These are phyloP conservation scores for Microsporum ferrugineum DNA, from an alignment of 2,329 filamentous ascomycete species.

Conservation along the genomic window DNA sequence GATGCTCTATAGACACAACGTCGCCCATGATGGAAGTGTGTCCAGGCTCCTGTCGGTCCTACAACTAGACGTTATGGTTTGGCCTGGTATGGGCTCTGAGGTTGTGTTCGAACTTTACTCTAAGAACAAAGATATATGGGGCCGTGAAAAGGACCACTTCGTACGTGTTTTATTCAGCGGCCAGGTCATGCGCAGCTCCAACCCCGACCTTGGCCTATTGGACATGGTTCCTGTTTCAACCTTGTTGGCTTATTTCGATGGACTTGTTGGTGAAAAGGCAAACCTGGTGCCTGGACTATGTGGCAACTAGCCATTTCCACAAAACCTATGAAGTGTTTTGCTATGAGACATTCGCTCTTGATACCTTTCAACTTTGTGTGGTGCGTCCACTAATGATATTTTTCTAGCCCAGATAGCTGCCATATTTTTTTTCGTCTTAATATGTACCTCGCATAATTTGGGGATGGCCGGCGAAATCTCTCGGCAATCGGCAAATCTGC, in stretches of 20 bases:
- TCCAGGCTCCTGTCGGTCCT: constrained; percentile 56
- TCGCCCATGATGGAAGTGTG: constrained; percentile 68
- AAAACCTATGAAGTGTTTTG: not conserved
- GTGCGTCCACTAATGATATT: no score
- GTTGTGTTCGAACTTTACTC: constrained; percentile 64
- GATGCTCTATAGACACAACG: constrained; percentile 58
- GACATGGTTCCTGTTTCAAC: constrained; percentile 59
- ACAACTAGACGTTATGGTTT: constrained; percentile 65
- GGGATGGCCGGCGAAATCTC: not conserved
- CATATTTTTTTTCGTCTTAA: no score
- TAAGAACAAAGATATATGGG: constrained; percentile 26
- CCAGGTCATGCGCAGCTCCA: constrained; percentile 53
- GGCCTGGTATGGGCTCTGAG: constrained; percentile 74
- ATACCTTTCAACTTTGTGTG: not conserved
- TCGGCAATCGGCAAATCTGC: not conserved
- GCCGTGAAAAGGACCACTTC: constrained; percentile 32
- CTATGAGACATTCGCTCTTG: not conserved
- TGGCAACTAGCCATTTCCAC: not conserved
- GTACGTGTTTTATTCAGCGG: constrained; percentile 63
- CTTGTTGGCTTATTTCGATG: constrained; percentile 60
- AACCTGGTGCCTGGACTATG: constrained; percentile 33
- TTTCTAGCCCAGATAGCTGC: no score
- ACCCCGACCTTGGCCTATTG: constrained; percentile 54
- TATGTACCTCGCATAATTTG: not conserved
- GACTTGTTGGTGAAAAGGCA: constrained; percentile 48